These are phyloP conservation scores for Annulohypoxylon truncatum DNA, from an alignment of 2,329 filamentous ascomycete species.

Conservation along the genomic window DNA sequence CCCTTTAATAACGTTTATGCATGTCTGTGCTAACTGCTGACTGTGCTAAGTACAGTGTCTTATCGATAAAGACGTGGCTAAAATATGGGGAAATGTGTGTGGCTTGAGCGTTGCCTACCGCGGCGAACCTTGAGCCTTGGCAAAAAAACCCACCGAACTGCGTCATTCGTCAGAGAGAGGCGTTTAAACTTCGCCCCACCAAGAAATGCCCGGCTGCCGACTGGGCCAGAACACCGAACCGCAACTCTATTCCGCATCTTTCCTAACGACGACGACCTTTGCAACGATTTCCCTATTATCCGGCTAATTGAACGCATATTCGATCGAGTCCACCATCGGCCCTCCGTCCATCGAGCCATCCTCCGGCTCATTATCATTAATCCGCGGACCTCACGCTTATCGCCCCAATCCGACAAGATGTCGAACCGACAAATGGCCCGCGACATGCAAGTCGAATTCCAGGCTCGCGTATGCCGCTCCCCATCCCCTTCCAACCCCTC, in stretches of 20 bases:
- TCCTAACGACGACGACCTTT: conserved; percentile 20
- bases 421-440: conserved; percentile 68
- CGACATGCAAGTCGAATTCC: conserved; percentile 73
- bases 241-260: conserved; percentile 14
- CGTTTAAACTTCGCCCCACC: conserved; percentile 27
- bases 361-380: neutral
- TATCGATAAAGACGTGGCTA: conserved; percentile 26
- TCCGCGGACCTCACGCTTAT: neutral
- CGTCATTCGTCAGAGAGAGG: conserved; percentile 30
- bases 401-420: conserved; percentile 55
- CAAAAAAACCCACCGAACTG: conserved; percentile 15
- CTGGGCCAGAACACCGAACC: conserved; percentile 18
- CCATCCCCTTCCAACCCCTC: neutral
- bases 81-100: conserved; percentile 2
- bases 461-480: conserved; percentile 64
- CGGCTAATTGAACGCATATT: neutral
- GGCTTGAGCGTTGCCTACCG: neutral
- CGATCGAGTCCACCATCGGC: neutral
- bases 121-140: neutral
- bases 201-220: conserved; percentile 16
- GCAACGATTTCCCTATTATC: conserved; percentile 13
- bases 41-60: neutral
- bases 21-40: neutral
- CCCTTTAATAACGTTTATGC: neutral
- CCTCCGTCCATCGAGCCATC: neutral